A percentile compares a stretch with the other conserved stretches of the same genome.
Evolutionary conservation across 2,329 filamentous ascomycete genomes (phyloP).

Genomic region (Hypoxylon sp.): DNA sequence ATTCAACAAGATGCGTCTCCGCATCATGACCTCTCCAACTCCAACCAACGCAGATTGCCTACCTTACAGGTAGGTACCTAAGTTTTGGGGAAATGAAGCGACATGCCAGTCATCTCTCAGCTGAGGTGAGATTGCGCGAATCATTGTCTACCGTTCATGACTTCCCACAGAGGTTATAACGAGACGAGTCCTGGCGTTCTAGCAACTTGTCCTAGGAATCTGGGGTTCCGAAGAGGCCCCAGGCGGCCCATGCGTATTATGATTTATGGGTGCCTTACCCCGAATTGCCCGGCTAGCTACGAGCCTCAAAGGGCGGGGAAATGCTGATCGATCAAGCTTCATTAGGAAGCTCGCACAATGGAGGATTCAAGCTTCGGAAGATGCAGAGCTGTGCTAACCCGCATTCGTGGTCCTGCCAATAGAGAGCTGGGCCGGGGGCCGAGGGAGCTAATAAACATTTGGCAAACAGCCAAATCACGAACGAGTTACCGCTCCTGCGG

Average conservation of each 20-base stretch:
- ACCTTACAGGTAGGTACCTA: neutral
- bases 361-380: conserved; percentile 25
- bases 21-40: conserved; percentile 5
- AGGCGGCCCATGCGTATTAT: conserved; percentile 16
- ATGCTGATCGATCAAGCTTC: conserved; percentile 27
- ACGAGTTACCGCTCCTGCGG: conserved; percentile 24
- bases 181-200: neutral
- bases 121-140: neutral
- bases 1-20: neutral
- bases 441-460: conserved; percentile 10
- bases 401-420: conserved; percentile 29
- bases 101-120: conserved; percentile 8
- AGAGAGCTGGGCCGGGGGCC: neutral
- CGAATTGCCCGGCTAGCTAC: conserved; percentile 7
- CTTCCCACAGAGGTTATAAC: neutral
- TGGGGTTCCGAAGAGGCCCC: conserved; percentile 4
- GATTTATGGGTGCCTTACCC: conserved; percentile 24
- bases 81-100: conserved; percentile 8
- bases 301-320: conserved; percentile 43
- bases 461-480: conserved; percentile 26
- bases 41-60: too few species aligned
- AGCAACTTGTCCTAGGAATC: neutral
- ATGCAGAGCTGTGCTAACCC: neutral
- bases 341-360: conserved; percentile 38
- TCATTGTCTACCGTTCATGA: neutral